These are phyloP conservation scores for Eutrema heterophyllum DNA, from an alignment of 345 rosid genomes.

Conservation along the genomic window DNA sequence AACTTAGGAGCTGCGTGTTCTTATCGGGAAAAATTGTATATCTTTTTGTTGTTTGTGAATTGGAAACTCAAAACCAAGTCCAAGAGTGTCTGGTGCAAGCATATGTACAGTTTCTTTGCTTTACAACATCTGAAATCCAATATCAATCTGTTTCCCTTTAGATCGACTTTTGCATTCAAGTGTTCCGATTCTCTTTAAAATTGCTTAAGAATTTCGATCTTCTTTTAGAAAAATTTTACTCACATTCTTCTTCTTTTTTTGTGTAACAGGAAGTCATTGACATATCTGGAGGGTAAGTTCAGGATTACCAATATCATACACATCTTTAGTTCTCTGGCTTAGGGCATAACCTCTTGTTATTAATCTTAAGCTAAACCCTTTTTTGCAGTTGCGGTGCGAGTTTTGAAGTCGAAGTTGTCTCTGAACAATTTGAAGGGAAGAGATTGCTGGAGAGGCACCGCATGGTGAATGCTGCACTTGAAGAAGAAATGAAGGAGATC, in stretches of 20 bases:
- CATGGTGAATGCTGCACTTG: constrained; percentile 72
- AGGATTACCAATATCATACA: background rate
- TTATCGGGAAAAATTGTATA: background rate
- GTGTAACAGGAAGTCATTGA: constrained; percentile 78
- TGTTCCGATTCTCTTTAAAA: background rate
- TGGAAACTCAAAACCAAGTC: background rate
- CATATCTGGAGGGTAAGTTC: constrained; percentile 88
- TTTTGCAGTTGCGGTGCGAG: constrained; percentile 80
- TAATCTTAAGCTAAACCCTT: background rate
- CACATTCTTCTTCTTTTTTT: background rate
- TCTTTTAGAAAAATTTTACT: background rate
- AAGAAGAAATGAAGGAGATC: constrained; percentile 87
- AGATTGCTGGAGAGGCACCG: constrained; percentile 87
- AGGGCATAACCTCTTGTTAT: background rate
- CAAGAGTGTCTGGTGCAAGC: background rate
- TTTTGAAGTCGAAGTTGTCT: constrained; percentile 64
- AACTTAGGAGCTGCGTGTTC: background rate
- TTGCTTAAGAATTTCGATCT: background rate
- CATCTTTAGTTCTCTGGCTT: background rate
- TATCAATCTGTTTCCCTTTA: background rate
- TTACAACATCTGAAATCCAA: background rate
- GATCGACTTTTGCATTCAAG: background rate
- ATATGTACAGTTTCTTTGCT: background rate
- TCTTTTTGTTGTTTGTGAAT: background rate
- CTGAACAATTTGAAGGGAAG: constrained; percentile 83